Evolutionary conservation across 495 filamentous ascomycete species (phyloP).

Genomic region (Penicillium samsonianum): DNA sequence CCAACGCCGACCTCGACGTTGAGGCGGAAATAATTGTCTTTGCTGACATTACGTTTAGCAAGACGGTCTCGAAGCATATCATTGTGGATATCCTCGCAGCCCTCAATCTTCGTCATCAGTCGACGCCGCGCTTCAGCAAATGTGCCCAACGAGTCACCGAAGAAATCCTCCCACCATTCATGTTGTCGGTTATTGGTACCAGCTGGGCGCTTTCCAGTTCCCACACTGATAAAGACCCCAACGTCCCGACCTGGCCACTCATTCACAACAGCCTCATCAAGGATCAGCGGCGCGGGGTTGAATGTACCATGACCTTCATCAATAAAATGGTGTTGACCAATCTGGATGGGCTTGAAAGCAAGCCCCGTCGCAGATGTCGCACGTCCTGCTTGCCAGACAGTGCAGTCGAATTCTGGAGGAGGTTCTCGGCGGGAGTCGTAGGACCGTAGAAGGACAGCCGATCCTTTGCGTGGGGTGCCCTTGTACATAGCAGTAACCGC

Average conservation of each 20-base stretch:
- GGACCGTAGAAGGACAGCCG: constrained; percentile 76
- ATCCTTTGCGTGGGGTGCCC: constrained; percentile 65
- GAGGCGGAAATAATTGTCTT: constrained; percentile 93
- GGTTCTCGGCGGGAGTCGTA: constrained; percentile 94
- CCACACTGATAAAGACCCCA: constrained; percentile 86
- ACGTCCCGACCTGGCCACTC: constrained; percentile 94
- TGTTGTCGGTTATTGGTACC: constrained; percentile 65
- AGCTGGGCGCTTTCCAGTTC: constrained; percentile 84
- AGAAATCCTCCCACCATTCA: constrained; percentile 91
- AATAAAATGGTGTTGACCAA: constrained; percentile 89
- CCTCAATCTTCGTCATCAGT: constrained; percentile 88
- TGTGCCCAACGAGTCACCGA: constrained; percentile 68
- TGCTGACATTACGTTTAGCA: constrained; percentile 72
- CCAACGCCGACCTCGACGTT: constrained; percentile 97
- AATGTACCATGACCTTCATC: constrained; percentile 92
- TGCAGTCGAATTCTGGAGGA: constrained; percentile 84
- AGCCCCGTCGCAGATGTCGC: constrained; percentile 90
- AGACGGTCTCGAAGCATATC: constrained; percentile 77
- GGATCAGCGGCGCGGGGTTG: constrained; percentile 80
- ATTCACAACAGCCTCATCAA: constrained; percentile 88
- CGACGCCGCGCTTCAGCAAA: constrained; percentile 86
- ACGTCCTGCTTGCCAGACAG: constrained; percentile 92
- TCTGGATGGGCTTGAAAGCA: constrained; percentile 93
- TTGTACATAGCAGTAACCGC: constrained; percentile 91
- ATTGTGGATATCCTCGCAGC: constrained; percentile 88